Conservation (phyloP, 805 yeast genomes). For the Barnettozyma siamensis region DNA sequence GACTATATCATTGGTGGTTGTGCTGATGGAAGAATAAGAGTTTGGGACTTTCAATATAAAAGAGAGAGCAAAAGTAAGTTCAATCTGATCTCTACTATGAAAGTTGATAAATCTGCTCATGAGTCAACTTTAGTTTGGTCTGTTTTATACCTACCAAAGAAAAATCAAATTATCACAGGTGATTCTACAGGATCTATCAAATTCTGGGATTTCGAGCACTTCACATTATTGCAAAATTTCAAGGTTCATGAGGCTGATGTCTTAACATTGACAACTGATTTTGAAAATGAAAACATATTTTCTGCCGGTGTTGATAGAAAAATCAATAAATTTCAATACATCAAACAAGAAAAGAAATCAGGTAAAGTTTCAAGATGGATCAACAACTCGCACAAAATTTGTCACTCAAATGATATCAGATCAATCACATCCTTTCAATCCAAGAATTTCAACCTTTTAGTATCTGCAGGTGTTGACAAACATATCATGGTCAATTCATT, state of each 20-base stretch:
- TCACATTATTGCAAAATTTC: conserved; percentile 75
- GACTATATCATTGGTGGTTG: conserved; percentile 83
- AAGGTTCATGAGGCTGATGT: conserved; percentile 90
- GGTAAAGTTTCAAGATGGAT: conserved; percentile 53
- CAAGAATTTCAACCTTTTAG: conserved; percentile 58
- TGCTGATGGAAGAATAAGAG: conserved; percentile 86
- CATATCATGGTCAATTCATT: conserved; percentile 58
- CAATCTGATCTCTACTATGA: conserved; percentile 74
- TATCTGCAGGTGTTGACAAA: conserved; percentile 82
- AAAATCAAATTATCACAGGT: conserved; percentile 82
- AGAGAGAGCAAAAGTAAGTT: conserved; percentile 37
- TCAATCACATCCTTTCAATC: conserved; percentile 67
- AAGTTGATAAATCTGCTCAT: conserved; percentile 81
- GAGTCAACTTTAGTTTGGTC: conserved; percentile 94
- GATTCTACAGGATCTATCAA: conserved; percentile 94
- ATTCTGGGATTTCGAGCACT: conserved; percentile 82
- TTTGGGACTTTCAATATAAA: conserved; percentile 54
- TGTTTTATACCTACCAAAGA: conserved; percentile 54
- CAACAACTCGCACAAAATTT: conserved; percentile 63
- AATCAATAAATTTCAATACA: conserved; percentile 56
- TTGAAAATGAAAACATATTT: conserved; percentile 58
- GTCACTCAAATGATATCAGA: conserved; percentile 84
- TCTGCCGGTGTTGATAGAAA: conserved; percentile 93
- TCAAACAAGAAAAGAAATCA: conserved; percentile 36
- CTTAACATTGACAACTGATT: conserved; percentile 59